phyloP scores from a whole-genome alignment of 257 asterid genomes.

The Fraxinus excelsior region DNA sequence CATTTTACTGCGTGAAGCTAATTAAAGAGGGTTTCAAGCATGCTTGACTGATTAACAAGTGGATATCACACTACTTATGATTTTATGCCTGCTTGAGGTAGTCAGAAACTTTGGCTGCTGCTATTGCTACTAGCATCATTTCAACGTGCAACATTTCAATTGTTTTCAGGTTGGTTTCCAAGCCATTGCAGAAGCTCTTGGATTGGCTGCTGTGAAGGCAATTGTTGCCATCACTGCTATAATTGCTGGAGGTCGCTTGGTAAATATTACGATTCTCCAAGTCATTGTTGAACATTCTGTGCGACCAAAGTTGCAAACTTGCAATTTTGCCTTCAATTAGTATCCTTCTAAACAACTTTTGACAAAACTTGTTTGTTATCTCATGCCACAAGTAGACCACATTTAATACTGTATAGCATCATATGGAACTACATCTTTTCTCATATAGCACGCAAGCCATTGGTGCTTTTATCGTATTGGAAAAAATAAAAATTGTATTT shows the following conservation, averaged over 20 bases:
- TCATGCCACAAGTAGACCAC: neutral
- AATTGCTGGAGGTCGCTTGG: conserved; percentile 98
- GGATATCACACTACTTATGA: conserved; percentile 17
- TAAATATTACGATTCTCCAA: conserved; percentile 28
- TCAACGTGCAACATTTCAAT: conserved; percentile 9
- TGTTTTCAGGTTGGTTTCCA: conserved; percentile 80
- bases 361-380: neutral
- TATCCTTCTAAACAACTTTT: conserved; percentile 15
- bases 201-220: conserved; percentile 98
- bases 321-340: conserved; percentile 11
- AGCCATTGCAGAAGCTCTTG: conserved; percentile 99
- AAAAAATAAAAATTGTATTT: neutral
- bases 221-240: conserved; percentile 95
- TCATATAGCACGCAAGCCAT: neutral
- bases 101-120: conserved; percentile 11
- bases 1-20: conserved; percentile 15
- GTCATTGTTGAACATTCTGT: conserved; percentile 24
- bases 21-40: conserved; percentile 19
- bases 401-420: neutral
- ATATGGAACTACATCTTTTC: neutral
- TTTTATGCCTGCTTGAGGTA: conserved; percentile 13
- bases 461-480: neutral
- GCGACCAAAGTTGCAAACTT: conserved; percentile 25
- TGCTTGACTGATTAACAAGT: conserved; percentile 19
- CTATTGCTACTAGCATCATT: conserved; percentile 23